A percentile compares a stretch with the other conserved stretches of the same genome.
Evolutionary conservation across 140 eudicot species (phyloP).

Genomic region (Flaveria floridana): DNA sequence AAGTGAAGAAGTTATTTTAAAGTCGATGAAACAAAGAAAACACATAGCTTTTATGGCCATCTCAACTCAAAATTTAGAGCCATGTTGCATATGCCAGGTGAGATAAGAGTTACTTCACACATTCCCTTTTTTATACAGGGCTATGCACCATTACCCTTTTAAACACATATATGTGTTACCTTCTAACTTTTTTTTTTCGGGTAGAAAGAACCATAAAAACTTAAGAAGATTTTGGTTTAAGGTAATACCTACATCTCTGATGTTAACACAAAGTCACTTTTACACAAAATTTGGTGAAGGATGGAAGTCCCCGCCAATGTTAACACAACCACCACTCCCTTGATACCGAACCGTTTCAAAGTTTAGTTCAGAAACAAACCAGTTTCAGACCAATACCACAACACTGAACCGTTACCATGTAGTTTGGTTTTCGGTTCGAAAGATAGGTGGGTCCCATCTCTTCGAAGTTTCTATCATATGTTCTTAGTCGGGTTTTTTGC

Average conservation of each 20-base stretch:
- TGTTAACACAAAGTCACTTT: background rate
- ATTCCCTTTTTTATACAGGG: background rate
- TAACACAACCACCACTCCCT: too few species aligned
- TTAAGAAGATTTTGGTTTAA: background rate
- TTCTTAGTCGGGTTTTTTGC: constrained; percentile 4
- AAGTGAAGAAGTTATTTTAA: constrained; percentile 57
- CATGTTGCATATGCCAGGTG: constrained; percentile 87
- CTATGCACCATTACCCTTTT: background rate
- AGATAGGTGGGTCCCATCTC: background rate
- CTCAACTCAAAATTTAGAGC: constrained; percentile 46
- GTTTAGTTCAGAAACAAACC: background rate
- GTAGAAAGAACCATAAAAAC: background rate
- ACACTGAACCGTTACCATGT: background rate
- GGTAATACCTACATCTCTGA: background rate
- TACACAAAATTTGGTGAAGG: background rate
- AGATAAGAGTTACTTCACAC: constrained; percentile 9
- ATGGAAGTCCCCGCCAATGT: too few species aligned
- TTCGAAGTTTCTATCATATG: background rate
- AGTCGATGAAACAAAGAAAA: constrained; percentile 53
- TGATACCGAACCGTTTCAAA: too few species aligned
- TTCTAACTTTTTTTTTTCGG: background rate
- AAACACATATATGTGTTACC: background rate
- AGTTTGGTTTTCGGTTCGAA: background rate
- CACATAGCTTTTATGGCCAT: constrained; percentile 34
- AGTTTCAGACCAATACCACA: background rate